phyloP scores from a whole-genome alignment of 164 flowering plant genomes.

The Liquidambar formosana region DNA sequence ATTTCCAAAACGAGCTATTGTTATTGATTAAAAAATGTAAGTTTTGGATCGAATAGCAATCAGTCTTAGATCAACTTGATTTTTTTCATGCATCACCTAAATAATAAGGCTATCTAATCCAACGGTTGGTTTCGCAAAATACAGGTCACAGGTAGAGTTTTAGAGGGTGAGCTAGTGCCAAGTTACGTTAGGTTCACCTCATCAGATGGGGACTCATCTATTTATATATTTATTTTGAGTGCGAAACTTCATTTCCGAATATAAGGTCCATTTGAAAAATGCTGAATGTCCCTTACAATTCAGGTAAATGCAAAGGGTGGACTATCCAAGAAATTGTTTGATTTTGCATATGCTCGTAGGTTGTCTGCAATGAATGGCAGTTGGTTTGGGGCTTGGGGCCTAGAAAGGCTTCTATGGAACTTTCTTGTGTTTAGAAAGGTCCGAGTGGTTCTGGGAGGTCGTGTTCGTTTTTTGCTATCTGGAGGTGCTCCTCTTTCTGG shows the following conservation, averaged over 20 bases:
- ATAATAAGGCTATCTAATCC: too few species aligned
- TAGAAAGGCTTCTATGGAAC: slow-evolving; percentile 77
- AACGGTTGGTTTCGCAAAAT: too few species aligned
- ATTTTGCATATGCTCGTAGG: slow-evolving; percentile 79
- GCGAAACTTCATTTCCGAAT: not conserved
- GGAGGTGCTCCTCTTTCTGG: slow-evolving; percentile 99
- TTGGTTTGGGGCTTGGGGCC: slow-evolving; percentile 99
- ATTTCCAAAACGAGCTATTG: too few species aligned
- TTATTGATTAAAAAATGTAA: too few species aligned
- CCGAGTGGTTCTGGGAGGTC: slow-evolving; percentile 84
- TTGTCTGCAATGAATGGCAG: slow-evolving; percentile 86
- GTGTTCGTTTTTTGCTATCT: slow-evolving; percentile 80
- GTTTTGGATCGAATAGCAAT: too few species aligned
- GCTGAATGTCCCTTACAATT: slow-evolving; percentile 12
- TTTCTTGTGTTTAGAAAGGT: slow-evolving; percentile 83
- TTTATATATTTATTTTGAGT: not conserved
- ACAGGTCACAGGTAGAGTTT: too few species aligned
- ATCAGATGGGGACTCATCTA: too few species aligned
- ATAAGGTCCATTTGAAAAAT: not conserved
- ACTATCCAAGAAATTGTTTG: slow-evolving; percentile 67
- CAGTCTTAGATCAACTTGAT: too few species aligned
- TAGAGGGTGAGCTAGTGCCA: too few species aligned
- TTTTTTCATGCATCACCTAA: too few species aligned
- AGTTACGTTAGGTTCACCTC: too few species aligned
- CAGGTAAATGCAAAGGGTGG: slow-evolving; percentile 95